These are phyloP conservation scores for Candida sanyaensis DNA, from an alignment of 1,139 yeast genomes.

Conservation along the genomic window DNA sequence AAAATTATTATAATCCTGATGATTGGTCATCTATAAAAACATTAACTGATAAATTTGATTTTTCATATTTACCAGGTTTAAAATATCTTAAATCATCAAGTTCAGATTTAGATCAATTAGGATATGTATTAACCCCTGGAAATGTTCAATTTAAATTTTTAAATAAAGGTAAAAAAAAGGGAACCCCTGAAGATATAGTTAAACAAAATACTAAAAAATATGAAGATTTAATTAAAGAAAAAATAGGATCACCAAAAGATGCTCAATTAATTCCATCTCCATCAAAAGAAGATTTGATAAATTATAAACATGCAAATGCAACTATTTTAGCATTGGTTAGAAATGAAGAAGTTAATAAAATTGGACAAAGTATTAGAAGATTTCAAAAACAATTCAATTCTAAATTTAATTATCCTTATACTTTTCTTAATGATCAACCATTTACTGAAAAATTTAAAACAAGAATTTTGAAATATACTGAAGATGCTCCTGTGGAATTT, in stretches of 20 bases:
- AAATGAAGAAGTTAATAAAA: slow-evolving; percentile 55
- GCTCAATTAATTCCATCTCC: slow-evolving; percentile 41
- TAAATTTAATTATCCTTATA: slow-evolving; percentile 77
- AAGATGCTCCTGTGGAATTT: slow-evolving; percentile 54
- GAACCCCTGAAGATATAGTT: slow-evolving; percentile 31
- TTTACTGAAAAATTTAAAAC: slow-evolving; percentile 60
- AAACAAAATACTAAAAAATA: slow-evolving; percentile 34
- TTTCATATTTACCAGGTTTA: slow-evolving; percentile 9
- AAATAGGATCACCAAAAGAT: slow-evolving; percentile 54
- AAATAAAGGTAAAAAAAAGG: slow-evolving; percentile 30
- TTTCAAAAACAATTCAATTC: slow-evolving; percentile 67
- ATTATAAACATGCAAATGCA: slow-evolving; percentile 60
- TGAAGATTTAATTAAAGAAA: slow-evolving; percentile 27
- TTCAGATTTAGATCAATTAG: slow-evolving; percentile 8
- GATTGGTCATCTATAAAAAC: slow-evolving; percentile 12
- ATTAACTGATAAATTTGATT: slow-evolving; percentile 12
- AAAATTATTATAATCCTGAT: slow-evolving; percentile 6
- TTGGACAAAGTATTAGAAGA: slow-evolving; percentile 53
- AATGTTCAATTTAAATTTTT: slow-evolving; percentile 37
- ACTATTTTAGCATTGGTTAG: slow-evolving; percentile 73
- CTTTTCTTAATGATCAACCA: slow-evolving; percentile 71
- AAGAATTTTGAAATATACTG: slow-evolving; percentile 37
- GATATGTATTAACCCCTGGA: slow-evolving; percentile 20
- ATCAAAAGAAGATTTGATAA: slow-evolving; percentile 14
- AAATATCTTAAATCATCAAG: slow-evolving; percentile 6